Conservation (phyloP, 192 early-diverging fungal genomes). For the Jimgerdemannia lactiflua region DNA sequence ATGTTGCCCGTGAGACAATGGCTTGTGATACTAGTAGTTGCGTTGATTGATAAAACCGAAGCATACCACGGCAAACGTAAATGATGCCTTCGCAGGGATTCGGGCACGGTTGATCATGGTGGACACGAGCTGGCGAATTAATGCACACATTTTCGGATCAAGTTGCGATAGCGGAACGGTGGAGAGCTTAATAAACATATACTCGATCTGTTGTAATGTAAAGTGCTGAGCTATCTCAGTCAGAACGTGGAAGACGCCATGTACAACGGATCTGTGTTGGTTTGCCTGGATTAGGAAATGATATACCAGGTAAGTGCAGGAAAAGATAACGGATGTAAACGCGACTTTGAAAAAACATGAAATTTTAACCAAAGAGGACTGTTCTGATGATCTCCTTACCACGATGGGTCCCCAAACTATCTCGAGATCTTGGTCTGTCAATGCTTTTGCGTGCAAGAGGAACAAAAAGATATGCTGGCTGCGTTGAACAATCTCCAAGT, state of each 20-base stretch:
- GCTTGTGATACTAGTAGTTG: neutral
- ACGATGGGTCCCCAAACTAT: constrained; percentile 40
- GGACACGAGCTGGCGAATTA: neutral
- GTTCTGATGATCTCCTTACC: constrained; percentile 6
- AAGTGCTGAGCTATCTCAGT: constrained; percentile 33
- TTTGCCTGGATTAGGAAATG: constrained; percentile 25
- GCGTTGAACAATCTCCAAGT: constrained; percentile 44
- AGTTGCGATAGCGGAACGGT: constrained; percentile 18
- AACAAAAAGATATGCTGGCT: constrained; percentile 42
- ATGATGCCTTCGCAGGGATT: neutral
- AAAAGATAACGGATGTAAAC: no score
- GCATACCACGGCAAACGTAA: neutral
- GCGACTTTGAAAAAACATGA: no score
- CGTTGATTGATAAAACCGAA: neutral
- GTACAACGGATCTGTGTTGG: constrained; percentile 43
- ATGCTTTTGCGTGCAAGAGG: constrained; percentile 30
- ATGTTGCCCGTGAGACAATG: no score
- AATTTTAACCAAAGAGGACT: neutral
- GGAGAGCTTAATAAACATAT: constrained; percentile 37
- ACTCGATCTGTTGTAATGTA: constrained; percentile 24
- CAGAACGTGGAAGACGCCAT: constrained; percentile 45
- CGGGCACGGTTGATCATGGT: neutral
- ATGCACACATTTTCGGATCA: neutral
- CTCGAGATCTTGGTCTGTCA: constrained; percentile 34
- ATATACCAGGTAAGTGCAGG: neutral